These are phyloP conservation scores for Leishmania tropica DNA, from an alignment of 208 protist genomes.

Conservation along the genomic window DNA sequence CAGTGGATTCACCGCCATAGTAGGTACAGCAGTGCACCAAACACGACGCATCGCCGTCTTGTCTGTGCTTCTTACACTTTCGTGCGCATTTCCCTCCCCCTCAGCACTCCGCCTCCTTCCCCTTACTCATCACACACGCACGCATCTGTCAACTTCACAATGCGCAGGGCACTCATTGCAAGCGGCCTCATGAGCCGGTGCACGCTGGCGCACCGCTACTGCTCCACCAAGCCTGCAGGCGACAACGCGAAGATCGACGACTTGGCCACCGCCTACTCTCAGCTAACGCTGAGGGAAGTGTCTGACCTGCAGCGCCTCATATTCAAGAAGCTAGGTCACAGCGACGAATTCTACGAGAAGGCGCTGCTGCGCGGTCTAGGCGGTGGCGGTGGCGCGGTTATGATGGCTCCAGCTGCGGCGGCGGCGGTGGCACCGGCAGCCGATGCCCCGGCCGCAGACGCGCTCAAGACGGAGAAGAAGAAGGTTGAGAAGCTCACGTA, in stretches of 20 bases:
- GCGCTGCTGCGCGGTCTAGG: conserved; percentile 83
- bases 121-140: not conserved
- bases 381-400: conserved; percentile 55
- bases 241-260: conserved; percentile 71
- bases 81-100: not conserved
- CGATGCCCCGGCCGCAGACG: conserved; percentile 42
- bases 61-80: not conserved
- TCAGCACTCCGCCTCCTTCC: not conserved
- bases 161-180: conserved; percentile 43
- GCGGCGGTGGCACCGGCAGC: conserved; percentile 39
- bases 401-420: conserved; percentile 22
- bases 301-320: conserved; percentile 88
- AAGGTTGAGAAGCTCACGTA: conserved; percentile 90
- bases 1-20: not conserved
- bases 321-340: conserved; percentile 92
- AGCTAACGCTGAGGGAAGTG: conserved; percentile 88
- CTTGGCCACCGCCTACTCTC: conserved; percentile 73
- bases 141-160: conserved; percentile 1
- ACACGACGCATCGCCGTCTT: not conserved
- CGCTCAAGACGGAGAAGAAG: conserved; percentile 85
- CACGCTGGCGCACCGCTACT: conserved; percentile 30
- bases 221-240: conserved; percentile 31
- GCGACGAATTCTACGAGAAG: conserved; percentile 92
- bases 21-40: not conserved
- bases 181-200: conserved; percentile 24